Percentiles rank a stretch among this genome's conserved stretches.
Conservation (phyloP, 352 stramenopile species). For the Pythium myriotylum region DNA sequence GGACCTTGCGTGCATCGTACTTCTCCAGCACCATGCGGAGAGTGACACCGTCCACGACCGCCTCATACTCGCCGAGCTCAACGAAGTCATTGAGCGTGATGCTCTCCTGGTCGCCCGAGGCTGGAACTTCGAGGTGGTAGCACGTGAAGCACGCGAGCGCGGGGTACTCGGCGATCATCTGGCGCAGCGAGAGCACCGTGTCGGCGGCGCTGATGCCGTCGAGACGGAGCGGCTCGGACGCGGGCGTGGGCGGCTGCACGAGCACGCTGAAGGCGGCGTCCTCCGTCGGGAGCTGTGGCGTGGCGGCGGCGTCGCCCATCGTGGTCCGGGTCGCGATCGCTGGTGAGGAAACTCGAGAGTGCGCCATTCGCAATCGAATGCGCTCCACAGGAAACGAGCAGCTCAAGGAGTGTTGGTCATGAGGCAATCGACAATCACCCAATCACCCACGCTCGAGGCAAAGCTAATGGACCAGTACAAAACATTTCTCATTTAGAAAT, state of each 20-base stretch:
- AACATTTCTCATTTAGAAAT: no score
- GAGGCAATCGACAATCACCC: conserved; percentile 8
- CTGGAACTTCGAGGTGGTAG: conserved; percentile 77
- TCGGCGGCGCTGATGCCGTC: conserved; percentile 75
- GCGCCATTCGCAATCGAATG: conserved; percentile 16
- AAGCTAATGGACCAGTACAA: conserved; percentile 17
- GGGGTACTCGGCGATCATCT: conserved; percentile 85
- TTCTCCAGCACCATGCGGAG: conserved; percentile 87
- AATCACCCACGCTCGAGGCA: conserved; percentile 21
- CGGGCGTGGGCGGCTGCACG: conserved; percentile 46
- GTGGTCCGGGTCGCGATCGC: no score
- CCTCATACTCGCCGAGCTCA: conserved; percentile 83
- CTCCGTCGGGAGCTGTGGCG: conserved; percentile 33
- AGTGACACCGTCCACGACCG: conserved; percentile 58
- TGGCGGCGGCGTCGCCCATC: conserved; percentile 28
- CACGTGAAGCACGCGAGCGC: conserved; percentile 84
- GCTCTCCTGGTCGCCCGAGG: conserved; percentile 26
- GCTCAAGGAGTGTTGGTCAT: conserved; percentile 25
- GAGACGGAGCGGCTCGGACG: conserved; percentile 45
- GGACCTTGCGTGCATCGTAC: conserved; percentile 86
- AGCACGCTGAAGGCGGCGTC: conserved; percentile 59
- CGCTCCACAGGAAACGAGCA: conserved; percentile 25
- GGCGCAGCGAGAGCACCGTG: conserved; percentile 81
- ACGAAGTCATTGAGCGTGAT: conserved; percentile 83
- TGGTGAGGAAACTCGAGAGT: conserved; percentile 9